Percentiles rank a stretch among this genome's conserved stretches.
phyloP scores from a whole-genome alignment of 192 early-diverging fungal genomes.

The Jimgerdemannia lactiflua region DNA sequence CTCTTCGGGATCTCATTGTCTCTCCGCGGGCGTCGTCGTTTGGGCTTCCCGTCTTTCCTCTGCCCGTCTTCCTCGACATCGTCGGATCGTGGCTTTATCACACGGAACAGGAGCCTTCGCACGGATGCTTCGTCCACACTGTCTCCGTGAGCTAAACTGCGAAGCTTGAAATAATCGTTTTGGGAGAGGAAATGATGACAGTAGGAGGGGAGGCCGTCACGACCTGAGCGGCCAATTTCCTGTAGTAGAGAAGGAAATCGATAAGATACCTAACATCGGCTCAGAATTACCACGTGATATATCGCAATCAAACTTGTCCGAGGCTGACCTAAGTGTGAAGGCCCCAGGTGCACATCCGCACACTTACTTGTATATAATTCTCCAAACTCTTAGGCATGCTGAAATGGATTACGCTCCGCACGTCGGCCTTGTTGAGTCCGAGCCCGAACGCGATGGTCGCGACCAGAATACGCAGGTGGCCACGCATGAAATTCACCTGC shows the following conservation, averaged over 20 bases:
- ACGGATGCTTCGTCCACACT: background rate
- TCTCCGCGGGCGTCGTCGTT: background rate
- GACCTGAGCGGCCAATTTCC: slow-evolving; percentile 94
- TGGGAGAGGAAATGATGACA: background rate
- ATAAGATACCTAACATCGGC: no score
- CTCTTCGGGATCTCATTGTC: background rate
- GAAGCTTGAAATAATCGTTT: background rate
- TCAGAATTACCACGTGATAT: no score
- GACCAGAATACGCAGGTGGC: slow-evolving; percentile 75
- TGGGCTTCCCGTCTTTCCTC: background rate
- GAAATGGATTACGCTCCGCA: slow-evolving; percentile 94
- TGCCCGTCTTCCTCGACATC: background rate
- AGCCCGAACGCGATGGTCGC: slow-evolving; percentile 98
- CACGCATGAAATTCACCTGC: slow-evolving; percentile 65
- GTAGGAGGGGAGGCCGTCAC: slow-evolving; percentile 78
- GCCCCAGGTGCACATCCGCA: background rate
- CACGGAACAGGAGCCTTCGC: background rate
- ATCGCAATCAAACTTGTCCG: no score
- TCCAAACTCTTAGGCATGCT: slow-evolving; percentile 87
- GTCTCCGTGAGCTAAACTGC: background rate
- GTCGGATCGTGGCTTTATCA: background rate
- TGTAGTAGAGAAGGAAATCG: slow-evolving; percentile 50
- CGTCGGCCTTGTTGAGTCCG: slow-evolving; percentile 97
- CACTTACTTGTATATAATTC: slow-evolving; percentile 55
- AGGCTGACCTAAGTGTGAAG: background rate